Evolutionary conservation across 345 rosid species (phyloP), one percentile per base, ranked within the genome.

Genomic region (Geranium rotundifolium): DNA sequence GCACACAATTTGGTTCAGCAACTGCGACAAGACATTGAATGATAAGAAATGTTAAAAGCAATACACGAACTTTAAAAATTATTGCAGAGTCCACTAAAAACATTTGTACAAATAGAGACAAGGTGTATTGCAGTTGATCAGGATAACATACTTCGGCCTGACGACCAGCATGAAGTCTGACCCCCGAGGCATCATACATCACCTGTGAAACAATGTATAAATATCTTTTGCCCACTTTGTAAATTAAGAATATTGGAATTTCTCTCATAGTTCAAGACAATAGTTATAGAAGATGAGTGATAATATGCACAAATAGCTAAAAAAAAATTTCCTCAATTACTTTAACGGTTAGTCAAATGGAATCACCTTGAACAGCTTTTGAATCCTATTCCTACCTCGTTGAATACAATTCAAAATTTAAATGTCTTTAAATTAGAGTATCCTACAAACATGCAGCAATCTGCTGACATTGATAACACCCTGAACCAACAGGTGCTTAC

Each of bases 151-250:
- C 96, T 82, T 92, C 98, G 60, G 96, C 98, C 77, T 92, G 98
- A 66, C 93, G 95, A 63, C 98, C 98, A 67, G 98, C 98, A 74
- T 89, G 98, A 69, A 81, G 91, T 70, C 98, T 84, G 65, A 92
- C 85, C 18, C 98, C 98, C 0, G 96, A 81, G 17, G 98, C 98
- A 80, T 92, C 98, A 76, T 87, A 92, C 98, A 89, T 92, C 12
- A 92, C 98, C 98, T 92, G 72, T 64, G 79, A 4, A 65, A 10
- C 18, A 17, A 54, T 39, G 15, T 63, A 12, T 46, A 46, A 46
- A 46, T 7, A 46, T 46, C 52, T 14, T 46, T 9, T 37, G 46
- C 31, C 55, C 52, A 39, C 29, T 23, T 52, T 18, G 17, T 14
- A 46, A 14, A 46, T 7, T 46, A 46, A 46, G 52, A 9, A 9